phyloP scores from a whole-genome alignment of 805 yeast species.

The Yarrowia keelungensis region DNA sequence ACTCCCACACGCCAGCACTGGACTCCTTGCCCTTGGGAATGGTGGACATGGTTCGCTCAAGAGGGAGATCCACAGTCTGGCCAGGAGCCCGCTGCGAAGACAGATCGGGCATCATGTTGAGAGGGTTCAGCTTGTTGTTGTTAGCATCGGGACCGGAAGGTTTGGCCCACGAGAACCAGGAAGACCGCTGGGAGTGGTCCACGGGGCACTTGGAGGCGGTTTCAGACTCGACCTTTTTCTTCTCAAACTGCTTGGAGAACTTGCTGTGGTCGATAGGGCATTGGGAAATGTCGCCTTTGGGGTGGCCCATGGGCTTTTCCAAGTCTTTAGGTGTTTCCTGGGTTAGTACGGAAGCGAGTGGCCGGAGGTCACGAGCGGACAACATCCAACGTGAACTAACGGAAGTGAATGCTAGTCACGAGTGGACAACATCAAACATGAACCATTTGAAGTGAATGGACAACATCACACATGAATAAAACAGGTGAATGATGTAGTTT shows the following conservation, averaged over 20 bases:
- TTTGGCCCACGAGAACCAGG: conserved; percentile 42
- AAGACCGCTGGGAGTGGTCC: conserved; percentile 46
- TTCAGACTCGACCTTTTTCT: conserved; percentile 17
- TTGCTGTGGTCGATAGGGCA: conserved; percentile 56
- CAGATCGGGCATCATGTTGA: conserved; percentile 85
- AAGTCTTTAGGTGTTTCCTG: conserved; percentile 35
- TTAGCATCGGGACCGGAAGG: conserved; percentile 49
- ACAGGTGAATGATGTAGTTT: too few relatives aligned
- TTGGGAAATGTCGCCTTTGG: conserved; percentile 40
- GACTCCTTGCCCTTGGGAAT: conserved; percentile 81
- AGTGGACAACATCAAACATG: not conserved
- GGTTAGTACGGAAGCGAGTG: not conserved
- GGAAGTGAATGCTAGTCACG: too few relatives aligned
- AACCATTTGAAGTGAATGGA: too few relatives aligned
- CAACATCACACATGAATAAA: too few relatives aligned
- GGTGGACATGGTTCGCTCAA: conserved; percentile 79
- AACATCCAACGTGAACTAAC: not conserved
- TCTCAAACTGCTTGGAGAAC: conserved; percentile 42
- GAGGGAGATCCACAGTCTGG: conserved; percentile 78
- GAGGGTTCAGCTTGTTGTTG: conserved; percentile 62
- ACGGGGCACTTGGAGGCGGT: conserved; percentile 51
- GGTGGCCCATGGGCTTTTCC: conserved; percentile 29
- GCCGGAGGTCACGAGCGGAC: not conserved
- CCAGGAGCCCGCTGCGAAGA: conserved; percentile 78
- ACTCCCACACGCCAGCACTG: conserved; percentile 89